A percentile compares a stretch with the other conserved stretches of the same genome.
These are phyloP conservation scores for Quillaja saponaria DNA, from an alignment of 306 rosid species.

Conservation along the genomic window DNA sequence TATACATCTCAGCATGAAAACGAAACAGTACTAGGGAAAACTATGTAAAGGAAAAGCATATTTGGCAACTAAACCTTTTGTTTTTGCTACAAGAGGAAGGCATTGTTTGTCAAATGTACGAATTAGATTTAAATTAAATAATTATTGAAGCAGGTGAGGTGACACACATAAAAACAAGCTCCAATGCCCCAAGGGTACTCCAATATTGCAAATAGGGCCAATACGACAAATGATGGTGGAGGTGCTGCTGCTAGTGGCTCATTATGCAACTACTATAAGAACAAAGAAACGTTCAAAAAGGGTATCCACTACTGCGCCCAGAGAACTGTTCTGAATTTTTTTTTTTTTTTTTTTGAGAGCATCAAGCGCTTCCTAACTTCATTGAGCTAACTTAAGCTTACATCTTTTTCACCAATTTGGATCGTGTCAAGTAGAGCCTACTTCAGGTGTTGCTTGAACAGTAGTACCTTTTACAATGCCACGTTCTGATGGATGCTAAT, in stretches of 20 bases:
- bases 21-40: not conserved
- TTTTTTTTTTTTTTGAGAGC: constrained; percentile 24
- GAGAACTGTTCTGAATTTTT: constrained; percentile 14
- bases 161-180: constrained; percentile 30
- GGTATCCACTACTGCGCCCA: constrained; percentile 21
- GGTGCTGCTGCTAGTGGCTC: constrained; percentile 55
- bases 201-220: constrained; percentile 40
- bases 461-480: constrained; percentile 21
- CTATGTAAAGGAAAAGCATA: not conserved
- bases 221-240: constrained; percentile 72
- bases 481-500: constrained; percentile 11
- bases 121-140: not conserved
- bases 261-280: constrained; percentile 42
- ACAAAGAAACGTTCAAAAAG: constrained; percentile 32
- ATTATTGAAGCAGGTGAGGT: constrained; percentile 16
- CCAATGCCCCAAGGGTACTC: constrained; percentile 37
- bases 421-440: constrained; percentile 38
- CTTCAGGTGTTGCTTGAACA: constrained; percentile 36
- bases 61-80: constrained; percentile 22
- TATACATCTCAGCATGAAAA: constrained; percentile 2
- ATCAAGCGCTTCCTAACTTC: constrained; percentile 17
- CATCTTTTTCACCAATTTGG: constrained; percentile 41
- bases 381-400: constrained; percentile 8
- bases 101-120: constrained; percentile 30
- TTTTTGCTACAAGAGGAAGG: constrained; percentile 6